Evolutionary conservation across 83 land plant species (phyloP).

Genomic region (Diphasiastrum complanatum): DNA sequence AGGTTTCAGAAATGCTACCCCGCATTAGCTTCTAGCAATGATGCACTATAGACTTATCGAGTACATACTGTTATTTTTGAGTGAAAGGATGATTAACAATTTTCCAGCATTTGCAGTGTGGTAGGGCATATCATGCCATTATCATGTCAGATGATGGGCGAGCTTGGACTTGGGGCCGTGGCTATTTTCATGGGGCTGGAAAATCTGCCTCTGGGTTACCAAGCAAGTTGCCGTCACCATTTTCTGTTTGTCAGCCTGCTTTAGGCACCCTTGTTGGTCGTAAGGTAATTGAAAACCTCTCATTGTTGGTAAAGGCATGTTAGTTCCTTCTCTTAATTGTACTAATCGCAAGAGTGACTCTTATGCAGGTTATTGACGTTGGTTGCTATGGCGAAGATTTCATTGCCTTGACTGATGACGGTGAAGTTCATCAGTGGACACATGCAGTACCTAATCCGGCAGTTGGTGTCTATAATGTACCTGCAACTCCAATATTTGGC

Average conservation of each 20-base stretch:
- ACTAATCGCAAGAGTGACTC: neutral
- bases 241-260: conserved; percentile 34
- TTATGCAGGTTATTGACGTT: conserved; percentile 35
- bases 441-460: conserved; percentile 36
- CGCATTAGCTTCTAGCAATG: neutral
- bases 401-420: conserved; percentile 39
- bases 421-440: conserved; percentile 44
- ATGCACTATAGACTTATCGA: neutral
- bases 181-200: conserved; percentile 25
- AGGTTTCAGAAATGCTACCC: too few relatives aligned
- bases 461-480: conserved; percentile 35
- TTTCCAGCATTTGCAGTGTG: conserved; percentile 28
- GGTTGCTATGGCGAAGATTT: conserved; percentile 43
- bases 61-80: neutral
- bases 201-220: conserved; percentile 9
- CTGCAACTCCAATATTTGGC: conserved; percentile 29
- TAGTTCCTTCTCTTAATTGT: neutral
- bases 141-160: conserved; percentile 43
- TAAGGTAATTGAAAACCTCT: conserved; percentile 18
- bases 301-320: neutral
- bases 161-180: conserved; percentile 47
- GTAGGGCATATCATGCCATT: conserved; percentile 44
- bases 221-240: conserved; percentile 5
- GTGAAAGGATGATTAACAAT: neutral
- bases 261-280: conserved; percentile 40